Evolutionary conservation across 75 land plant genomes (phyloP).

Genomic region (Gnetum montanum): DNA sequence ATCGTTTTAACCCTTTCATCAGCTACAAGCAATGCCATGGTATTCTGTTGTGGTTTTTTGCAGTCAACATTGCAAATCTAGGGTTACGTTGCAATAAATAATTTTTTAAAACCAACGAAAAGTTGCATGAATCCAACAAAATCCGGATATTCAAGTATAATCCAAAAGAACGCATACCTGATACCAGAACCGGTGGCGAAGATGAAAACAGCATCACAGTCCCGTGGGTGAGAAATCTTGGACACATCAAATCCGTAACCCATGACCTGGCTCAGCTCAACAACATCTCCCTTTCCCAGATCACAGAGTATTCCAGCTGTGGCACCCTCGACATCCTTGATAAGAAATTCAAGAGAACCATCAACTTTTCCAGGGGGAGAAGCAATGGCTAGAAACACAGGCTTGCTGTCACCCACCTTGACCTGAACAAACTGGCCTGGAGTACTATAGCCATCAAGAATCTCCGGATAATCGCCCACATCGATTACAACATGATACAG

Average conservation of each 20-base stretch:
- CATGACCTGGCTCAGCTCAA: slow-evolving; percentile 72
- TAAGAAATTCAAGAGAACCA: slow-evolving; percentile 68
- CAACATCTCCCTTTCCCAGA: slow-evolving; percentile 66
- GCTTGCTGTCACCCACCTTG: slow-evolving; percentile 24
- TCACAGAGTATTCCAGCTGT: slow-evolving; percentile 67
- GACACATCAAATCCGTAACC: slow-evolving; percentile 72
- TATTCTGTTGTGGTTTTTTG: no score
- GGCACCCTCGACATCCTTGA: slow-evolving; percentile 80
- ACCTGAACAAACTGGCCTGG: slow-evolving; percentile 97
- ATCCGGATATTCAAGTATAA: no score
- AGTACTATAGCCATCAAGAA: slow-evolving; percentile 46
- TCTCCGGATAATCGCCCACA: slow-evolving; percentile 61
- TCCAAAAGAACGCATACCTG: no score
- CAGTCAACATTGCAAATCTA: no score
- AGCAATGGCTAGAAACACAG: slow-evolving; percentile 61
- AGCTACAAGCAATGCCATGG: no score
- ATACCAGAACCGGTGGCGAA: slow-evolving; percentile 97
- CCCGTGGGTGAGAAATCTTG: slow-evolving; percentile 49
- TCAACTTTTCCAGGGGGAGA: slow-evolving; percentile 51
- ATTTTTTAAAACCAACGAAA: no score
- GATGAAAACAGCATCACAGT: slow-evolving; percentile 47
- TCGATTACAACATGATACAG: slow-evolving; percentile 75
- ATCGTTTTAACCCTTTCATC: no score
- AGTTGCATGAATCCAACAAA: no score
- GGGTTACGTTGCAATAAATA: no score